Evolutionary conservation across 192 early-diverging fungal species (phyloP), one percentile per base, ranked within the genome.

Genomic region (Gigaspora rosea): DNA sequence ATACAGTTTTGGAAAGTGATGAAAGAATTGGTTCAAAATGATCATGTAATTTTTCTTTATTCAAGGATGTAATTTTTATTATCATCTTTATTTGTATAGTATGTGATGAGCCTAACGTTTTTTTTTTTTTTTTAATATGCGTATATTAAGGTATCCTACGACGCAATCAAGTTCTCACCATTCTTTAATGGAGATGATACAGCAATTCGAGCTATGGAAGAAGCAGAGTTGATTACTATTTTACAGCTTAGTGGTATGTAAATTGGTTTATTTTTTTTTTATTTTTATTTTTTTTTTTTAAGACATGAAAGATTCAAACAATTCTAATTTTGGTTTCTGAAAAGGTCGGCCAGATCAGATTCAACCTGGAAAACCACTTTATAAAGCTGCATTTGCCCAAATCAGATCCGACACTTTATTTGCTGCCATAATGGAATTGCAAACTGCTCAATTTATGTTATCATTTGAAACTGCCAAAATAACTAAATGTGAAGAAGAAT

Each of bases 1-100:
- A 87, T 94, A 52, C 98, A 99, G 83, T 97, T 98, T 82, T 98
- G 95, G 95, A 85, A 89, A 54, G 80, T 98, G 32, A 83, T 96
- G 63, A 88, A 91, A 61, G 81, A 89, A 64, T 86, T 99, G 20
- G 88, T 91, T 16, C 82, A 78, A 33, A 56, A 84, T 5, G 83
- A 85, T 3, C 84, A 83, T 68, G 84, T 76, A 4, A 56, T 70
- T 32, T 48, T 41, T 41, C 41, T 41, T 2, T 41, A 41, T 41
- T 41, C 41, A 32, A 16, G 35, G 13, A 50, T 20, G 52, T 41
- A 27, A n/a, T 27, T 27, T 27, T 27, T 27, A 27, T 27, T 27
- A 27, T 27, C 27, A 27, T 27, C 1, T 27, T 27, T 27, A 73
- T n/a, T 20, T 64, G 56, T 57, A 62, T 62, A 1, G 22, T 62